phyloP scores from a whole-genome alignment of 495 filamentous ascomycete species.

The Penicillium arizonense region DNA sequence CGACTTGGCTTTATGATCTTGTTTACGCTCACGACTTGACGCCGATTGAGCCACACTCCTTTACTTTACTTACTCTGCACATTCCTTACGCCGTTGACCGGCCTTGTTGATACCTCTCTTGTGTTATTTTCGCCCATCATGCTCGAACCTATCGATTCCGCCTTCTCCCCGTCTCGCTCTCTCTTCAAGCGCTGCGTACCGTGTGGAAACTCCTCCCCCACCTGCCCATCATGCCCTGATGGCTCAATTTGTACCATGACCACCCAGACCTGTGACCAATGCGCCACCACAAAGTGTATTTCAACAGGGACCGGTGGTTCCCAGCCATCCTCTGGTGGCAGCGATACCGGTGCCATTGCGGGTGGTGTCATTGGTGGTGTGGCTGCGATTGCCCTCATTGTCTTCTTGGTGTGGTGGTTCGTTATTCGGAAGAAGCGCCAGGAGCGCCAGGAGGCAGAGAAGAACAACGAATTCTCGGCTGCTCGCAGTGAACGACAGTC shows the following conservation, averaged over 20 bases:
- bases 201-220: slow-evolving; percentile 41
- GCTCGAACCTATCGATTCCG: slow-evolving; percentile 23
- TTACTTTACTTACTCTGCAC: slow-evolving; percentile 14
- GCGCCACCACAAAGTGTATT: slow-evolving; percentile 61
- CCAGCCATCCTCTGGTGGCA: slow-evolving; percentile 34
- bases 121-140: slow-evolving; percentile 26
- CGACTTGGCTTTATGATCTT: slow-evolving; percentile 24
- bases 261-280: slow-evolving; percentile 52
- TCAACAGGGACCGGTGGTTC: slow-evolving; percentile 24
- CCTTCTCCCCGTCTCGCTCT: slow-evolving; percentile 28
- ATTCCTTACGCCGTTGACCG: slow-evolving; percentile 28
- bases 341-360: slow-evolving; percentile 77
- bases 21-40: slow-evolving; percentile 44
- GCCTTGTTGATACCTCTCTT: slow-evolving; percentile 20
- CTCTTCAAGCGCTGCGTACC: slow-evolving; percentile 49
- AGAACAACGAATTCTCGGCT: slow-evolving; percentile 57
- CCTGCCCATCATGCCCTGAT: slow-evolving; percentile 49
- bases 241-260: slow-evolving; percentile 57
- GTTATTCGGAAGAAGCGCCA: slow-evolving; percentile 78
- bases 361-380: slow-evolving; percentile 82
- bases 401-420: slow-evolving; percentile 82
- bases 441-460: slow-evolving; percentile 52
- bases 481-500: slow-evolving; percentile 81
- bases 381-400: slow-evolving; percentile 62
- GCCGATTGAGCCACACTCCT: slow-evolving; percentile 39